These are phyloP conservation scores for Trichoderma harzianum DNA, from an alignment of 2,329 filamentous ascomycete genomes.

Conservation along the genomic window DNA sequence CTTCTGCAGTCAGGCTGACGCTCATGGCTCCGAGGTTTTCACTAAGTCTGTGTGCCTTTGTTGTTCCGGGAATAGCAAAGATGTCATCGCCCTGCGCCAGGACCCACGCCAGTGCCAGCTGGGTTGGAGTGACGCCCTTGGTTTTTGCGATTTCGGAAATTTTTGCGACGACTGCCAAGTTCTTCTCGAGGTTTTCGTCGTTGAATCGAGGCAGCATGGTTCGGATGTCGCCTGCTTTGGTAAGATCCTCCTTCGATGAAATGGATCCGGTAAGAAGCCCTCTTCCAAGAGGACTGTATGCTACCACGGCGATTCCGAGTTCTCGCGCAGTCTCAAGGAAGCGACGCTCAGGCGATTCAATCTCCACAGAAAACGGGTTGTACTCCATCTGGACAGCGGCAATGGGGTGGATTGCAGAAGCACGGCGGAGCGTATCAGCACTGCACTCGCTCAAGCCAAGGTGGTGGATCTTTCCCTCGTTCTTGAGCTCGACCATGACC, in stretches of 20 bases:
- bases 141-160: conserved; percentile 48
- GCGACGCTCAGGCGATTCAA: conserved; percentile 50
- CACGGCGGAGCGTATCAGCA: conserved; percentile 48
- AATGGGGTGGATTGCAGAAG: conserved; percentile 46
- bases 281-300: conserved; percentile 59
- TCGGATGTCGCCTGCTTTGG: conserved; percentile 39
- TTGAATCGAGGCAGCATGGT: conserved; percentile 20
- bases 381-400: conserved; percentile 54
- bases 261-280: conserved; percentile 54
- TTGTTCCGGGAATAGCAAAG: conserved; percentile 56
- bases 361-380: conserved; percentile 52
- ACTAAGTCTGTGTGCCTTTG: conserved; percentile 30
- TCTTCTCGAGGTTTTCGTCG: conserved; percentile 37
- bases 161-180: conserved; percentile 48
- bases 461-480: conserved; percentile 55
- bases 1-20: background rate
- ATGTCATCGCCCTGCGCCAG: conserved; percentile 58
- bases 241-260: conserved; percentile 43
- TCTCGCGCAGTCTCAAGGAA: conserved; percentile 54
- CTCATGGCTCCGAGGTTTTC: conserved; percentile 1
- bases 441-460: conserved; percentile 54
- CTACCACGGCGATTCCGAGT: conserved; percentile 54
- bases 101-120: conserved; percentile 63
- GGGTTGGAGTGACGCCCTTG: conserved; percentile 53
- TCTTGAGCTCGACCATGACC: conserved; percentile 48